Percentiles rank a stretch among this genome's conserved stretches.
Evolutionary conservation across 805 yeast genomes (phyloP).

Genomic region (Nakazawaea peltata): DNA sequence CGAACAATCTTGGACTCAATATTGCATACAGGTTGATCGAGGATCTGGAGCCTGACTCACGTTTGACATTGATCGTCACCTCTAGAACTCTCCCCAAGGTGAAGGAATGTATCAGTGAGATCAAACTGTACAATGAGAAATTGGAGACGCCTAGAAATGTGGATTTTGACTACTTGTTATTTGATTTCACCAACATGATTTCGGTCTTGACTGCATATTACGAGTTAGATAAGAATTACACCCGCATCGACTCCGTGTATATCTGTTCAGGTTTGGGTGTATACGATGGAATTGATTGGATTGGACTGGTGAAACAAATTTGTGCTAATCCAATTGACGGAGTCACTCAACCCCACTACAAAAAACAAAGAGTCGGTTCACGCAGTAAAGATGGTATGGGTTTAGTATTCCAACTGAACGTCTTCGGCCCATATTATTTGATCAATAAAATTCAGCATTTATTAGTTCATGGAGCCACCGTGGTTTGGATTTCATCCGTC

Average conservation of each 20-base stretch:
- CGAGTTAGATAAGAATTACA: constrained; percentile 59
- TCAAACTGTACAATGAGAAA: constrained; percentile 36
- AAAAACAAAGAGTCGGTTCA: constrained; percentile 74
- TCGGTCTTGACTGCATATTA: constrained; percentile 69
- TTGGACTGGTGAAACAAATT: constrained; percentile 64
- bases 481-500: constrained; percentile 81
- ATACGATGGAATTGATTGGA: constrained; percentile 82
- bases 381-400: constrained; percentile 77
- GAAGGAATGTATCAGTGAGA: constrained; percentile 57
- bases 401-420: constrained; percentile 86
- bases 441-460: constrained; percentile 56
- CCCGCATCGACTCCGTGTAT: constrained; percentile 67
- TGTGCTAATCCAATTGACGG: constrained; percentile 63
- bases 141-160: constrained; percentile 26
- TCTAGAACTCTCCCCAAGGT: constrained; percentile 85
- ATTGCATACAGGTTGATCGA: constrained; percentile 76
- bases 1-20: constrained; percentile 73
- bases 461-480: constrained; percentile 50
- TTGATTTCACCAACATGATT: constrained; percentile 89
- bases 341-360: constrained; percentile 83
- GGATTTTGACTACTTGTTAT: constrained; percentile 80
- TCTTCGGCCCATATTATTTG: constrained; percentile 90
- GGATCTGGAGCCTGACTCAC: constrained; percentile 39
- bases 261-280: constrained; percentile 89
- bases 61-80: constrained; percentile 78